These are phyloP conservation scores for Wickerhamiella dianesei DNA, from an alignment of 805 yeast species.

Conservation along the genomic window DNA sequence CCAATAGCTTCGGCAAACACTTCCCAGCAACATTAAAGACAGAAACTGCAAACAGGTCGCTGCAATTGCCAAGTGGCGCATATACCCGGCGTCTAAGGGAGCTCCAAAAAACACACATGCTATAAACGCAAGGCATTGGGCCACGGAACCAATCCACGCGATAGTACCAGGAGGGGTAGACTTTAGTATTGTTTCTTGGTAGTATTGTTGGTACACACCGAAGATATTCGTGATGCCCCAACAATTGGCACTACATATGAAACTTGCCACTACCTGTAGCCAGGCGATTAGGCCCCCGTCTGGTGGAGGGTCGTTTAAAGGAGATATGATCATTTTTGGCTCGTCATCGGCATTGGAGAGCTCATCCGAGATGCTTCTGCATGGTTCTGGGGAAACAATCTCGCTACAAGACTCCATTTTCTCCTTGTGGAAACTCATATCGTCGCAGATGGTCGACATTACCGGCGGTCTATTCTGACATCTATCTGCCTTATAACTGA, in stretches of 20 bases:
- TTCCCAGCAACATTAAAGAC: conserved; percentile 24
- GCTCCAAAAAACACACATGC: conserved; percentile 22
- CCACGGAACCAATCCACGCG: conserved; percentile 26
- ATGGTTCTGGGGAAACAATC: neutral
- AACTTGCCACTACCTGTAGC: conserved; percentile 16
- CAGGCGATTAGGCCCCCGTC: conserved; percentile 18
- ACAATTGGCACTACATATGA: conserved; percentile 13
- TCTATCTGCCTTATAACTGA: too few relatives aligned
- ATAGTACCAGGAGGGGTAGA: conserved; percentile 21
- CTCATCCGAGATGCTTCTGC: neutral
- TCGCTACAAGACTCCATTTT: neutral
- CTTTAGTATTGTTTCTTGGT: conserved; percentile 18
- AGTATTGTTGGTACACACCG: conserved; percentile 23
- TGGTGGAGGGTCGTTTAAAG: conserved; percentile 9
- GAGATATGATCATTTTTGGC: neutral
- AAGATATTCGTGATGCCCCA: conserved; percentile 20
- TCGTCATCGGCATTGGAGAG: neutral
- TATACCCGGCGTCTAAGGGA: conserved; percentile 21
- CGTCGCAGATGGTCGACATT: neutral
- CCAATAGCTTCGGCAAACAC: conserved; percentile 28
- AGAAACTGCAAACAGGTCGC: conserved; percentile 20
- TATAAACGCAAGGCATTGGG: conserved; percentile 20
- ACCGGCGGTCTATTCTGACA: too few relatives aligned
- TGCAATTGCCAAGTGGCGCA: conserved; percentile 11
- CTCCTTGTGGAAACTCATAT: neutral